A percentile compares a stretch with the other conserved stretches of the same genome.
Conservation (phyloP, 306 rosid genomes). For the Ammopiptanthus mongolicus region DNA sequence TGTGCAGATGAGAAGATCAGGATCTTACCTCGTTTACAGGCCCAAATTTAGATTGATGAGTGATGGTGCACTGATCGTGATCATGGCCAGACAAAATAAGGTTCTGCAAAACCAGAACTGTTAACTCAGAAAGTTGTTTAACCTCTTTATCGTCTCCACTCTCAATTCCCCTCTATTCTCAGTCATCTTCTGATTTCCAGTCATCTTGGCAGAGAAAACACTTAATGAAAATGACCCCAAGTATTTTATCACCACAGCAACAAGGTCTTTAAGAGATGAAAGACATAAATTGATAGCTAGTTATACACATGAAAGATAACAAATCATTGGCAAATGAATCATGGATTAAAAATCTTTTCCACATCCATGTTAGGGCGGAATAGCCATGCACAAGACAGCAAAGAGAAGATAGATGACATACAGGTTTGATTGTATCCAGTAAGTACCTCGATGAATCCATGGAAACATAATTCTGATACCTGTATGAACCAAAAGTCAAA, state of each 20-base stretch:
- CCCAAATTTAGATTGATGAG: slow-evolving; percentile 48
- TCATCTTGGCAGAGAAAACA: neutral
- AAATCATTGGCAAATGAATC: neutral
- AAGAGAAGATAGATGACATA: slow-evolving; percentile 31
- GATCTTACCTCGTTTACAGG: slow-evolving; percentile 62
- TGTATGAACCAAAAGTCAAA: slow-evolving; percentile 28
- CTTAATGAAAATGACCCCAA: slow-evolving; percentile 1
- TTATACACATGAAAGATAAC: neutral
- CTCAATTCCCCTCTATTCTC: neutral
- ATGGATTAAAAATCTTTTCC: neutral
- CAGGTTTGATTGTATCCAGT: slow-evolving; percentile 59
- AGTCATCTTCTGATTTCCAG: neutral
- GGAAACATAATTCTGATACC: slow-evolving; percentile 64
- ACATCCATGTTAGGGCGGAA: neutral
- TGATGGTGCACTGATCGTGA: slow-evolving; percentile 75
- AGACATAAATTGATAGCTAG: neutral
- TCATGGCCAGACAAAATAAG: slow-evolving; percentile 81
- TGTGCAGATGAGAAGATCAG: slow-evolving; percentile 16
- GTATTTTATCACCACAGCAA: neutral
- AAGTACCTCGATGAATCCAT: slow-evolving; percentile 52
- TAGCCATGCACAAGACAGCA: slow-evolving; percentile 17
- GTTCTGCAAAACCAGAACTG: slow-evolving; percentile 42
- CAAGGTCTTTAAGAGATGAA: neutral
- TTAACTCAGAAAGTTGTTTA: slow-evolving; percentile 15
- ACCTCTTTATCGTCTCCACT: neutral